phyloP scores from a whole-genome alignment of 1,284 basidiomycete species.

The Puccinia polysora region DNA sequence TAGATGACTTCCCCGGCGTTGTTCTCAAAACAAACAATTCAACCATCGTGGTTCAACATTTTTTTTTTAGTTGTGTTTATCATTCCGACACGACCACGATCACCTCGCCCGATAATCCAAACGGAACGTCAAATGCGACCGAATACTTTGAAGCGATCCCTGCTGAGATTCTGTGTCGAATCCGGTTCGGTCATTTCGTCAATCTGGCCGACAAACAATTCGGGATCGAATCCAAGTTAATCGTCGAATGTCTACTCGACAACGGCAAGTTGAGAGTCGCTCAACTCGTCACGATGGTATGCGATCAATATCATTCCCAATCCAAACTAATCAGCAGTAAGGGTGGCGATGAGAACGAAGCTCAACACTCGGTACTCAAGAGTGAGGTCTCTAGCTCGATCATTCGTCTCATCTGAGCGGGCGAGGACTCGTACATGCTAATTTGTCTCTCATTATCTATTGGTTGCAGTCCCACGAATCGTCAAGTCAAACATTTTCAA shows the following conservation, averaged over 20 bases:
- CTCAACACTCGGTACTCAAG: constrained; percentile 4
- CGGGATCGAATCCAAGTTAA: constrained; percentile 32
- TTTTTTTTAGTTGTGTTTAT: constrained; percentile 31
- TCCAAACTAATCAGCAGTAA: constrained; percentile 7
- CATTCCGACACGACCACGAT: constrained; percentile 29
- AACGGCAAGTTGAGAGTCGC: constrained; percentile 28
- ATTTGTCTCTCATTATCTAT: too few relatives aligned
- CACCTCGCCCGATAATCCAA: neutral
- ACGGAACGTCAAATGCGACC: neutral
- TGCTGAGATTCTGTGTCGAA: constrained; percentile 18
- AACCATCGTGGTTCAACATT: neutral
- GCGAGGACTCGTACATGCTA: too few relatives aligned
- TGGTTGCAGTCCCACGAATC: constrained; percentile 31
- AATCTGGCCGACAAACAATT: constrained; percentile 18
- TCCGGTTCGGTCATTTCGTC: constrained; percentile 29
- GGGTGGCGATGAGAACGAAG: constrained; percentile 15
- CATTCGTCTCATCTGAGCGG: too few relatives aligned
- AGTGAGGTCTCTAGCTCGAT: constrained; percentile 3
- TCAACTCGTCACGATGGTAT: constrained; percentile 25
- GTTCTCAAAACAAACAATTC: too few relatives aligned
- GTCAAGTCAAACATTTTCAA: constrained; percentile 30
- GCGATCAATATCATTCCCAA: constrained; percentile 22
- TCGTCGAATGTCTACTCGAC: constrained; percentile 18
- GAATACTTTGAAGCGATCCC: constrained; percentile 28
- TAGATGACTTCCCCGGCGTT: too few relatives aligned